Base-by-base conservation (phyloP, 169 alveolate genomes). In the Neospora caninum region DNA sequence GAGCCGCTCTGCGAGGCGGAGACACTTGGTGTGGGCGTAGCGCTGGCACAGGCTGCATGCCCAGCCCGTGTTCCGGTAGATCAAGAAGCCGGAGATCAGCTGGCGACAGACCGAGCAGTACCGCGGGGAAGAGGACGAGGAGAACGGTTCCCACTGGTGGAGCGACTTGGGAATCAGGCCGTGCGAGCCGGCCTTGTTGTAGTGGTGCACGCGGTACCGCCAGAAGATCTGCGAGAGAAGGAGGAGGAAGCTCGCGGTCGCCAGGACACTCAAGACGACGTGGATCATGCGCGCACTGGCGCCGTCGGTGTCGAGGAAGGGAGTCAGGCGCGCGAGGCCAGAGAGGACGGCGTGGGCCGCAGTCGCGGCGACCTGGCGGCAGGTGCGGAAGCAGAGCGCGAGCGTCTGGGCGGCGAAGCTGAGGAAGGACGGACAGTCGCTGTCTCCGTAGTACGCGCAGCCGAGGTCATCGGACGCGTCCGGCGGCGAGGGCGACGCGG, bases 11-110 rank as follows among this genome's bases (percentile, higher is more conserved):
- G 80, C 49, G 38, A 34, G 80, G 34, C 80, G 54, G 83, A 92
- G 84, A n/a, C 95, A 92, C 58, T 53, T 82, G 34, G 70, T 34
- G 73, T 92, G 95, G 36, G 91, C 73, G 84, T 34, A 31, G 36
- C 92, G 91, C 36, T 91, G 86, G 53, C 95, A 92, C 34, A 92
- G 22, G 36, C 20, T 22, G 83, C 95, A 92, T 20, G 87, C 93
- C 95, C 95, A 92, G 36, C 95, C 95, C 42, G 69, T 92, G 92
- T 92, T 92, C 34, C 95, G 67, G 88, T 58, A 92, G 34, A 92
- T 92, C n/a, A 49, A 54, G 64, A 92, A 92, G 64, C 95, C 95
- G 67, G 70, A 41, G 29, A 92, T 92, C 49, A 92, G 86, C 84
- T 80, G 91, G 43, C 95, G 53, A 53, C 95, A 92, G 49, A 73